Conservation (phyloP, 2,329 filamentous ascomycete genomes). For the Colletotrichum brevisporum region DNA sequence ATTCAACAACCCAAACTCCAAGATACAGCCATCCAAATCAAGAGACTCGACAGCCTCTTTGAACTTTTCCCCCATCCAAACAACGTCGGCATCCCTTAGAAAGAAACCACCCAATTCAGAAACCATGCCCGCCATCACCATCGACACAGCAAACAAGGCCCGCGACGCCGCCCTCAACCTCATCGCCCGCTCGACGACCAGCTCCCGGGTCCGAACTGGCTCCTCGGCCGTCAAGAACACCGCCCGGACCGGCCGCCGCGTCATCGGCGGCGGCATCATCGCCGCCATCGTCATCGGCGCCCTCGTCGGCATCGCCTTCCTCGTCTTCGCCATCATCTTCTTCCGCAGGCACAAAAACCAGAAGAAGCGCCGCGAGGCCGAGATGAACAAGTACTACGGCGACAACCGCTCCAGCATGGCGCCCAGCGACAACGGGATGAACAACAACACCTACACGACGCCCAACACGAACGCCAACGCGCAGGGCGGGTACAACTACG, state of each 20-base stretch:
- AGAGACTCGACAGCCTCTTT: no score
- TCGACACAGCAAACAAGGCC: neutral
- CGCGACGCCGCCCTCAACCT: neutral
- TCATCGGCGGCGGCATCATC: conserved; percentile 26
- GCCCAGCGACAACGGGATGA: conserved; percentile 5
- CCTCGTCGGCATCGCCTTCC: neutral
- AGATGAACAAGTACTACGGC: conserved; percentile 36
- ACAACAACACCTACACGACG: conserved; percentile 7
- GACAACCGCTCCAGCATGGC: conserved; percentile 32
- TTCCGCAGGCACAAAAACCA: conserved; percentile 16
- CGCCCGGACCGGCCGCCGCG: neutral
- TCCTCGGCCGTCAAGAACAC: neutral
- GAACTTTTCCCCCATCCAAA: no score
- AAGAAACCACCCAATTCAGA: no score
- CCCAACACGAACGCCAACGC: neutral
- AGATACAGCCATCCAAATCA: no score
- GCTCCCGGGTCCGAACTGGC: neutral
- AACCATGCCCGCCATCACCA: conserved; percentile 27
- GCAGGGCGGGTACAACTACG: conserved; percentile 15
- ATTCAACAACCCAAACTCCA: neutral
- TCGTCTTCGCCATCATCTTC: conserved; percentile 7
- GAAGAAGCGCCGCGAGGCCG: conserved; percentile 12
- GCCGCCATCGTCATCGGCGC: conserved; percentile 23
- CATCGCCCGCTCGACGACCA: conserved; percentile 7
- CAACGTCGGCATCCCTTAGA: no score